Base-by-base conservation (phyloP, 2,329 filamentous ascomycete genomes). In the Elsinoe fawcettii region DNA sequence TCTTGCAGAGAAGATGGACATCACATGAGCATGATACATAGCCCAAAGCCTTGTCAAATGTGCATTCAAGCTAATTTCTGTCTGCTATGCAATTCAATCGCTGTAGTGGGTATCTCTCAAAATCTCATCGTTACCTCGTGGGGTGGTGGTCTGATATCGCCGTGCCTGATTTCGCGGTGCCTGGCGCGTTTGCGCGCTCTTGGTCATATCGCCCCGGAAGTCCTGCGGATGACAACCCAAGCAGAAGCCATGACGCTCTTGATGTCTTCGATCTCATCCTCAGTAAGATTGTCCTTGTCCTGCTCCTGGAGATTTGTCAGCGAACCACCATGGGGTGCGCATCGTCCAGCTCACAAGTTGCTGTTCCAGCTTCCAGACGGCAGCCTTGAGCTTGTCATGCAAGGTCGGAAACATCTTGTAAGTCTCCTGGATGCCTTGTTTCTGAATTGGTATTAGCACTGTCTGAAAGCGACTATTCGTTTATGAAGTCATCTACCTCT, bases 341-440 rank as follows among this genome's bases (percentile, higher is more conserved):
- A 22, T 9, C 22, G 25, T 34, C 14, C 25, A 43, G 32, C 14
- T 25, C 64, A 90, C 88, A 64, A 96, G 76, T 70, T 89, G 79
- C 63, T 86, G 81, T 73, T 95, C 84, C 51, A 96, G 77, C 67
- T 85, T 88, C 58, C 80, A 76, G 39, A 91, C 75, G 1, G 90
- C 86, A 57, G 86, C 82, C 46, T 72, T 73, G 64, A 96, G 90
- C 66, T 88, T 86, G 66, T 81, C 70, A 65, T 80, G 81, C 63
- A 97, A 74, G 1, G 82, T 82, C 2, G 79, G 85, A 65, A 97
- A 87, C 25, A 97, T 83, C 57, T 84, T 87, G 69, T 87, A 87
- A 7, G 93, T 97, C 74, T 99, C 88, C 63, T 90, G 84, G n/a
- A 90, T 76, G 20, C 88, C 91, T 75, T 82, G 81, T 74, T 82